Evolutionary conservation across 805 yeast genomes (phyloP).

Genomic region (Starmerella asiatica): DNA sequence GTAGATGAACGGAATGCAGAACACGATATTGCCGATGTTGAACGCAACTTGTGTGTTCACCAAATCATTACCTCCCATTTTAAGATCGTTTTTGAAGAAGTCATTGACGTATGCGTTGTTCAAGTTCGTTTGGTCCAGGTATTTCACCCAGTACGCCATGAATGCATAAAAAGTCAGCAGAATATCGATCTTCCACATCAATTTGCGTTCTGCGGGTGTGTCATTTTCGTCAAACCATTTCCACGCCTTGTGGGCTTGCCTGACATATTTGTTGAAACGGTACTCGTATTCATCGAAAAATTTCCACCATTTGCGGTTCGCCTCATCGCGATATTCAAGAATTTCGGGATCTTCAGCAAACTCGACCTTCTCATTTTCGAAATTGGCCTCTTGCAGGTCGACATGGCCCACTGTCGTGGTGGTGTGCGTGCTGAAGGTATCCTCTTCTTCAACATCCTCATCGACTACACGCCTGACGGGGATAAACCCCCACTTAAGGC

Average conservation of each 20-base stretch:
- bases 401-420: neutral
- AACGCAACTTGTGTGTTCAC: conserved; percentile 45
- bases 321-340: conserved; percentile 16
- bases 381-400: conserved; percentile 4
- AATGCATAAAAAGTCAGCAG: conserved; percentile 41
- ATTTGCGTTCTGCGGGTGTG: conserved; percentile 35
- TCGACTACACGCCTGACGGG: conserved; percentile 15
- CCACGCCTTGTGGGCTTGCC: conserved; percentile 34
- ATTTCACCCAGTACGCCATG: conserved; percentile 55
- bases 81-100: conserved; percentile 28
- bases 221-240: conserved; percentile 43
- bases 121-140: conserved; percentile 46
- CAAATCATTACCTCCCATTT: conserved; percentile 49
- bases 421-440: too few relatives aligned
- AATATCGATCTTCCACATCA: conserved; percentile 43
- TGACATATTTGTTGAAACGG: conserved; percentile 29
- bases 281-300: conserved; percentile 50
- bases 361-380: conserved; percentile 1
- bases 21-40: conserved; percentile 44
- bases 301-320: conserved; percentile 28
- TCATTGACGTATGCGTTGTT: conserved; percentile 50
- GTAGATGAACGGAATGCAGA: conserved; percentile 51
- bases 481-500: conserved; percentile 16
- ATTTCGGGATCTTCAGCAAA: neutral
- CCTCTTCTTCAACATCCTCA: conserved; percentile 9